Percentiles rank a stretch among this genome's conserved stretches.
Evolutionary conservation across 2,329 filamentous ascomycete species (phyloP).

Genomic region (Nemania sp.): DNA sequence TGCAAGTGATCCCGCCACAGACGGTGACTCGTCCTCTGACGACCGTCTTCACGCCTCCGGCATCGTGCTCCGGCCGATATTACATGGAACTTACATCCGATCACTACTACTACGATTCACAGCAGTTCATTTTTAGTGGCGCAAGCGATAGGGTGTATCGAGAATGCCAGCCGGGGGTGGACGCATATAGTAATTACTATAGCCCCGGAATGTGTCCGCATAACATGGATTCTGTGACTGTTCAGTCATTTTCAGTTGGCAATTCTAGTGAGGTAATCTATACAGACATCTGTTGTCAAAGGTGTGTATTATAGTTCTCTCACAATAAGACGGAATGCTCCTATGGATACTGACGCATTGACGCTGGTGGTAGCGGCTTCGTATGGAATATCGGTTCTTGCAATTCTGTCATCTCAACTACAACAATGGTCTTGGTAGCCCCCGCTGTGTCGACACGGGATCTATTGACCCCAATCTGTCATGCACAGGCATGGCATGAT

Average conservation of each 20-base stretch:
- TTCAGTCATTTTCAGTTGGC: neutral
- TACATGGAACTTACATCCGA: neutral
- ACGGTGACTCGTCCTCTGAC: neutral
- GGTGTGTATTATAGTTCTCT: neutral
- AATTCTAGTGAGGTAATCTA: neutral
- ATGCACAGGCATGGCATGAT: neutral
- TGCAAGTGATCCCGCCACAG: neutral
- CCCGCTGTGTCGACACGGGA: neutral
- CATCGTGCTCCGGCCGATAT: neutral
- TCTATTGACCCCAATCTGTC: neutral
- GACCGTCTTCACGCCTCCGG: conserved; percentile 12
- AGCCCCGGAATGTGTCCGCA: conserved; percentile 12
- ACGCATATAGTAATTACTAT: neutral
- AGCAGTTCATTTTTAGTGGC: conserved; percentile 1
- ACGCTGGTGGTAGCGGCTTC: conserved; percentile 3
- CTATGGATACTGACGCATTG: too few relatives aligned
- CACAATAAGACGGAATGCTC: too few relatives aligned
- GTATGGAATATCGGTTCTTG: conserved; percentile 8
- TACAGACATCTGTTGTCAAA: conserved; percentile 15
- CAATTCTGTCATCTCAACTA: conserved; percentile 19
- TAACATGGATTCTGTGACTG: conserved; percentile 3
- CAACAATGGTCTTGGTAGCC: conserved; percentile 8
- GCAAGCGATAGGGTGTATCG: conserved; percentile 3
- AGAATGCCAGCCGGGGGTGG: conserved; percentile 3
- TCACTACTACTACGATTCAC: neutral